Conservation (phyloP, 495 filamentous ascomycete genomes). For the Halenospora varia region DNA sequence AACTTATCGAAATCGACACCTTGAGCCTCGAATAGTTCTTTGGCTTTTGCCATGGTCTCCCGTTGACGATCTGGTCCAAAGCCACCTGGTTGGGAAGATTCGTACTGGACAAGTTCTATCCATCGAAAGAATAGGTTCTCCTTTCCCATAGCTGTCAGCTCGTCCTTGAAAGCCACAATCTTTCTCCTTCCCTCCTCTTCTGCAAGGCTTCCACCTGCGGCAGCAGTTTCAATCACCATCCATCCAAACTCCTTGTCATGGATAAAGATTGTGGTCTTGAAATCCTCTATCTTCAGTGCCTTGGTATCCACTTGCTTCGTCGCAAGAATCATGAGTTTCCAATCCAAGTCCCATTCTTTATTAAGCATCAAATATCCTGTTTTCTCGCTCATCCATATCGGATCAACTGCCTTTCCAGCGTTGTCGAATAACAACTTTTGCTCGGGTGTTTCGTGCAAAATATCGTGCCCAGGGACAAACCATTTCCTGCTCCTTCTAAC, state of each 20-base stretch:
- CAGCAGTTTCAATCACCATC: slow-evolving; percentile 50
- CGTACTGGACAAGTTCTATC: slow-evolving; percentile 82
- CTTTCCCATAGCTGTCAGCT: slow-evolving; percentile 66
- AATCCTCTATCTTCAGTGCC: slow-evolving; percentile 48
- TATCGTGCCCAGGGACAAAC: slow-evolving; percentile 29
- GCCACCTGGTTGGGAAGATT: slow-evolving; percentile 67
- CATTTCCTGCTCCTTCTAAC: slow-evolving; percentile 64
- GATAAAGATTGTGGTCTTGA: slow-evolving; percentile 62
- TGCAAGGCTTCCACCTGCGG: slow-evolving; percentile 46
- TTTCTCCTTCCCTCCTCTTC: slow-evolving; percentile 55
- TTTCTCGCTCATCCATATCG: slow-evolving; percentile 56
- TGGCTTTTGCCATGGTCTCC: slow-evolving; percentile 58
- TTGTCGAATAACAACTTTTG: slow-evolving; percentile 28
- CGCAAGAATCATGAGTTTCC: slow-evolving; percentile 65
- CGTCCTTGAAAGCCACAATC: slow-evolving; percentile 67
- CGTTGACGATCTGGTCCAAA: slow-evolving; percentile 67
- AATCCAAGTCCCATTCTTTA: slow-evolving; percentile 78
- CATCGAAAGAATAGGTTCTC: slow-evolving; percentile 81
- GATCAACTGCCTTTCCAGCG: slow-evolving; percentile 51
- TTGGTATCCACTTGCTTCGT: slow-evolving; percentile 60
- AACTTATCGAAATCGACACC: slow-evolving; percentile 75
- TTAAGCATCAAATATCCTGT: slow-evolving; percentile 79
- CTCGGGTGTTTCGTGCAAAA: slow-evolving; percentile 25
- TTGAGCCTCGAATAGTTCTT: slow-evolving; percentile 63
- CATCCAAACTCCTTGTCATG: slow-evolving; percentile 61